A percentile compares a stretch with the other conserved stretches of the same genome.
Conservation (phyloP, 345 rosid genomes). For the Gynandropsis gynandra region DNA sequence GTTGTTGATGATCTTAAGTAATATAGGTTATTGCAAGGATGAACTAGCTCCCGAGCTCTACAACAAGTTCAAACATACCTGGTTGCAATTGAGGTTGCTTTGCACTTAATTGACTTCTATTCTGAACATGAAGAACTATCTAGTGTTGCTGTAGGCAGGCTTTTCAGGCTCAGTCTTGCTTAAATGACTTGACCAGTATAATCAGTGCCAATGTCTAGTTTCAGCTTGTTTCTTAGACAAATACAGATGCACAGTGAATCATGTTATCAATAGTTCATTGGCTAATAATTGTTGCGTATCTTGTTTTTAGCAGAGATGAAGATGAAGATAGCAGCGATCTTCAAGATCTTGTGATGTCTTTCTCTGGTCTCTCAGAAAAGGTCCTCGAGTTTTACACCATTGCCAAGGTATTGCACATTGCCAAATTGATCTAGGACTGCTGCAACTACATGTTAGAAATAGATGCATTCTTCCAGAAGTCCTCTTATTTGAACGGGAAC, state of each 20-base stretch:
- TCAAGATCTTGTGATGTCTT: conserved; percentile 70
- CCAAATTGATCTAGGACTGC: not conserved
- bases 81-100: conserved; percentile 65
- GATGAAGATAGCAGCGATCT: conserved; percentile 65
- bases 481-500: too few species aligned
- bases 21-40: conserved; percentile 95
- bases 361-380: conserved; percentile 77
- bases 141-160: not conserved
- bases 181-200: conserved; percentile 10
- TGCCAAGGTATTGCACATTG: conserved; percentile 64
- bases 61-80: conserved; percentile 69
- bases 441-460: conserved; percentile 3
- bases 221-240: not conserved
- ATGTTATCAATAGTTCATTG: conserved; percentile 6
- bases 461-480: not conserved
- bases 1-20: conserved; percentile 76
- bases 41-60: conserved; percentile 74
- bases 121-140: conserved; percentile 8
- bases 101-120: conserved; percentile 11
- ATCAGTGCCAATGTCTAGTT: not conserved
- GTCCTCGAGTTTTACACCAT: conserved; percentile 84
- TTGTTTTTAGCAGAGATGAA: conserved; percentile 42
- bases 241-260: conserved; percentile 4
- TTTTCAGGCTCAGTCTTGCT: conserved; percentile 2
- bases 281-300: conserved; percentile 18